Conservation (phyloP, 2,329 filamentous ascomycete genomes). For the Trichoderma pleuroti region DNA sequence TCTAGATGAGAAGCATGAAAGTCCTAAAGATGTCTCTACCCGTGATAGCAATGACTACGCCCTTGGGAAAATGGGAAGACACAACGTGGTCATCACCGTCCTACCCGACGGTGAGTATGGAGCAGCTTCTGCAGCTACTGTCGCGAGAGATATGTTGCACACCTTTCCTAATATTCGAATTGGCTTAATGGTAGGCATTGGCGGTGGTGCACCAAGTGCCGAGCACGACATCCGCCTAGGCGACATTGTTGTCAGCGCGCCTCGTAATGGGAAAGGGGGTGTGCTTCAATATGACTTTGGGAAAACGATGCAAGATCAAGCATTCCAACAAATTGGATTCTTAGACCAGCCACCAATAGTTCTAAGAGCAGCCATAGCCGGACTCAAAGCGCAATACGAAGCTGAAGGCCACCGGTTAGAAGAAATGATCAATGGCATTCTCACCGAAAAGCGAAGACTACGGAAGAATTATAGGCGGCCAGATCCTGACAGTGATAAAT, state of each 20-base stretch:
- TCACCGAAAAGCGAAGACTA: not conserved
- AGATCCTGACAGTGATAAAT: not conserved
- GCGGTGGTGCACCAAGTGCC: conserved; percentile 34
- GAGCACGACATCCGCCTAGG: conserved; percentile 34
- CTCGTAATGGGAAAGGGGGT: conserved; percentile 2
- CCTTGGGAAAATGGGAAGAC: conserved; percentile 20
- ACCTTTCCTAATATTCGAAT: conserved; percentile 23
- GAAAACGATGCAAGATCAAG: conserved; percentile 18
- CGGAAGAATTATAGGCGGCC: not conserved
- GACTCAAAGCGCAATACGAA: not conserved
- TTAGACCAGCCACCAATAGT: conserved; percentile 23
- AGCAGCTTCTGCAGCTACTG: conserved; percentile 22
- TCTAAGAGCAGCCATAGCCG: conserved; percentile 10
- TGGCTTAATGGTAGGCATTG: conserved; percentile 21
- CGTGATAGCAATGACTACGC: not conserved
- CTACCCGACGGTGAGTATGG: conserved; percentile 22
- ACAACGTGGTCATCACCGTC: conserved; percentile 24
- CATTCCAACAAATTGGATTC: conserved; percentile 16
- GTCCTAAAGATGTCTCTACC: conserved; percentile 9
- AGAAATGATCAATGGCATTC: not conserved
- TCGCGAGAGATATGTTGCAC: conserved; percentile 22
- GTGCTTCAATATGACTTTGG: conserved; percentile 23
- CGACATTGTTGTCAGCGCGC: not conserved
- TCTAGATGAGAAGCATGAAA: not conserved
- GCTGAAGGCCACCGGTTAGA: not conserved